Conservation (phyloP, 2,329 filamentous ascomycete species). For the Aureobasidium leucospermi region DNA sequence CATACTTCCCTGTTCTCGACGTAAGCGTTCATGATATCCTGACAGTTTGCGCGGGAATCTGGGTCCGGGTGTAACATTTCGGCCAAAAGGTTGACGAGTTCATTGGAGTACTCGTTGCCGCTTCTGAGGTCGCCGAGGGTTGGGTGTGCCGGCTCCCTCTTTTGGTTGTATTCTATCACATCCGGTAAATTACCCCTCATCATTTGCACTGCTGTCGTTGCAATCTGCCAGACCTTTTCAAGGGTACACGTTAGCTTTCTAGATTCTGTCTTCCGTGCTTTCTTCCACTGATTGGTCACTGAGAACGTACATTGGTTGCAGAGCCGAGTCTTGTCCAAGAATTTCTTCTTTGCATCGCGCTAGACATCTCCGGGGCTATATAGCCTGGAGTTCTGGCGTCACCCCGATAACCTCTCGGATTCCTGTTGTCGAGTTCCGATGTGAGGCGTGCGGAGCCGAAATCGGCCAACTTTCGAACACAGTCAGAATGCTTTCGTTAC, state of each 20-base stretch:
- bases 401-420: not conserved
- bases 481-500: not conserved
- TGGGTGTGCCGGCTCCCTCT: not conserved
- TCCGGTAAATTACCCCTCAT: not conserved
- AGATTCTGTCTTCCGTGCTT: not conserved
- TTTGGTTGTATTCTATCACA: not conserved
- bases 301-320: not conserved
- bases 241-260: not conserved
- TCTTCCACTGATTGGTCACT: not conserved
- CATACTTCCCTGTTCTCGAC: too few species aligned
- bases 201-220: not conserved
- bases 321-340: not conserved
- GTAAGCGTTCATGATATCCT: too few species aligned
- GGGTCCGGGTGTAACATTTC: too few species aligned
- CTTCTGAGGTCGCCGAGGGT: not conserved
- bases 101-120: too few species aligned
- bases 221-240: not conserved
- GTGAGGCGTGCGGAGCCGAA: conserved; percentile 5
- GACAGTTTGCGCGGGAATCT: too few species aligned
- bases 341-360: not conserved
- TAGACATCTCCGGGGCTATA: not conserved
- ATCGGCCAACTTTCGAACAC: not conserved
- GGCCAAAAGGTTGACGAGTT: too few species aligned
- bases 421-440: not conserved
- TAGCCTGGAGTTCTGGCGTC: not conserved